Evolutionary conservation across 2,329 filamentous ascomycete species (phyloP).

Genomic region (Teratosphaeria zuluensis): DNA sequence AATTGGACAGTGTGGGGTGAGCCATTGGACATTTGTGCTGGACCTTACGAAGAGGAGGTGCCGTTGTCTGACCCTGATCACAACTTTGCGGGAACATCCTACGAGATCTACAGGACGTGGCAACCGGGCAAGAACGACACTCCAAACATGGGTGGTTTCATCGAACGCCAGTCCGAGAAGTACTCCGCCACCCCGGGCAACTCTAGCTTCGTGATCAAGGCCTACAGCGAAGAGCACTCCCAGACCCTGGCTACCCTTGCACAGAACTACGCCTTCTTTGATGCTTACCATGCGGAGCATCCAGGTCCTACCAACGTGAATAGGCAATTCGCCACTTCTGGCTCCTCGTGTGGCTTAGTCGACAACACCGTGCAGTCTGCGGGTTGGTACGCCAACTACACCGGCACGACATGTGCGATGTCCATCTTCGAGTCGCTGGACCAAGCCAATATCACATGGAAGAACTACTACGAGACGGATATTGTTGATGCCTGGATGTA

Average conservation of each 20-base stretch:
- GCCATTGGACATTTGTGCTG: constrained; percentile 27
- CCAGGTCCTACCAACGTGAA: constrained; percentile 34
- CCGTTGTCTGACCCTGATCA: constrained; percentile 27
- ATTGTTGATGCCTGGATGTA: constrained; percentile 28
- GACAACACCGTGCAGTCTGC: constrained; percentile 20
- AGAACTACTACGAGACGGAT: constrained; percentile 32
- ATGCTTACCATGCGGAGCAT: constrained; percentile 29
- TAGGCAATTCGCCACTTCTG: constrained; percentile 31
- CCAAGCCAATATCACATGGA: constrained; percentile 17
- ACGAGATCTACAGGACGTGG: constrained; percentile 31
- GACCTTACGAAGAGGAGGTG: constrained; percentile 28
- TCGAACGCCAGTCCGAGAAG: constrained; percentile 30
- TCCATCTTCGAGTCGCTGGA: constrained; percentile 27
- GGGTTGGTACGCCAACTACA: constrained; percentile 24
- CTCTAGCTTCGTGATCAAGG: constrained; percentile 29
- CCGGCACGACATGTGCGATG: constrained; percentile 20
- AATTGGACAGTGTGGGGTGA: constrained; percentile 31
- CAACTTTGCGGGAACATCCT: constrained; percentile 6
- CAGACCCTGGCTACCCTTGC: constrained; percentile 26
- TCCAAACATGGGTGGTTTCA: constrained; percentile 30
- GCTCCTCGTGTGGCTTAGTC: constrained; percentile 7
- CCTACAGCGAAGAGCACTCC: constrained; percentile 28
- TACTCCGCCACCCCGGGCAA: constrained; percentile 29
- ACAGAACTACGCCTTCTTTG: constrained; percentile 31
- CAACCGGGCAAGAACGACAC: constrained; percentile 26